Base-by-base conservation (phyloP, 2,329 filamentous ascomycete species). In the Graphilbum sp. region DNA sequence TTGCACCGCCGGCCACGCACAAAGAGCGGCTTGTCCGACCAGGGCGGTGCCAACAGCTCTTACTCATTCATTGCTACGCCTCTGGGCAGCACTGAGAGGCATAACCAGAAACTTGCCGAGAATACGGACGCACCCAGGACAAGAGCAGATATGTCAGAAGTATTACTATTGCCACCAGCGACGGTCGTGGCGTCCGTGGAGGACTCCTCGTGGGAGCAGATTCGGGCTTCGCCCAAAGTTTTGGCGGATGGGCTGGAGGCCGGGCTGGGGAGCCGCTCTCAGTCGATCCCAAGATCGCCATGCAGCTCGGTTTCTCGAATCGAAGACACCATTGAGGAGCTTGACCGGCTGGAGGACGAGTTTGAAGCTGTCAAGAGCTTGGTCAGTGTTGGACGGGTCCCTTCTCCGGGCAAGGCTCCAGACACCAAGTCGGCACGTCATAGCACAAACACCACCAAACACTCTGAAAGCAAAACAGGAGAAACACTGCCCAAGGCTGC, bases 301-400 rank as follows among this genome's bases (percentile, higher is more conserved):
- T 21, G 34, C 18, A 45, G 43, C 32, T 41, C 45, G 2, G 43
- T 43, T 9, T 40, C 47, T 18, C 66, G 70, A 16, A 77, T 78
- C 36, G 74, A 78, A 49, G 73, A 77, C 49, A 76, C 72, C 2
- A 56, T 78, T 9, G 72, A 75, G 50, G 72, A 71, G 44, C 58
- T 78, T 17, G 74, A 78, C 48, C 60, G 62, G 42, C 59, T 78
- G 15, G 72, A 78, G 45, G 73, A 78, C 24, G 62, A 75, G 36
- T 59, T 77, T 10, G 72, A 78, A 45, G 68, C 63, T 2, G 57
- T 74, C 25, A 50, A 58, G 36, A 54, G 54, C n/a, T 53, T 62
- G 11, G 50, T 63, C 0, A 53, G 50, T 2, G 41, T 60, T 11
- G 48, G 52, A 16, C 53, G 50, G 7, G 49, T 60, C 11, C 44